Base-by-base conservation (phyloP, 176 grass and related monocot species). In the Juncus effusus region DNA sequence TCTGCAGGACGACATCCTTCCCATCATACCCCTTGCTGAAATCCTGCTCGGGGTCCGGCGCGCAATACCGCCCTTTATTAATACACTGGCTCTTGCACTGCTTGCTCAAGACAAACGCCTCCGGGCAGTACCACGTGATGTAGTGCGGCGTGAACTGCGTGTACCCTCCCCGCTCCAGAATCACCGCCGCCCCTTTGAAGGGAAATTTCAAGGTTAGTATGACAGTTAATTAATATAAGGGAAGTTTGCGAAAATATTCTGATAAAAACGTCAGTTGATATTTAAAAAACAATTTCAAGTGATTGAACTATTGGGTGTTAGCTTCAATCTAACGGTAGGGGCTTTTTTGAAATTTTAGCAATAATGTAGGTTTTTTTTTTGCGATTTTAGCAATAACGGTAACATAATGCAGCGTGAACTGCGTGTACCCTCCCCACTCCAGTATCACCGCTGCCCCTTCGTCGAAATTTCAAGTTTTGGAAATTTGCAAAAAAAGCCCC, bases 21-120 rank as follows among this genome's bases (percentile, higher is more conserved):
- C 90, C 90, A 78, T 90, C 90, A 90, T 90, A 95, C 0, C 90
- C 90, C 80, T 84, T 86, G 77, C 86, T 95, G 59, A 95, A 95
- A 78, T 95, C 86, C 78, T 95, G 90, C 74, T 95, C 86, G 0
- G 0, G 90, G 90, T 89, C 86, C 58, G 83, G 90, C 13, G 83
- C 90, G 58, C 90, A 95, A 59, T 95, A 95, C 40, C 83, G 77
- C 6, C 86, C 86, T 5, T 79, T 71, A 57, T 90, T 95, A 72
- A 95, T 95, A 62, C 83, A 90, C 51, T 95, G 86, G 28, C 83
- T 86, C 52, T 84, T 90, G 67, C 90, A 89, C 53, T 90, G 83
- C 64, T 90, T 95, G 77, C 86, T 90, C 16, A 84, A 50, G 12
- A 68, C 44, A 54, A 86, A 95, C 45, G 75, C 81, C 75, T 85